Evolutionary conservation across 108 stramenopile species (phyloP).

Genomic region (Pseudonitzschia delicatissima): DNA sequence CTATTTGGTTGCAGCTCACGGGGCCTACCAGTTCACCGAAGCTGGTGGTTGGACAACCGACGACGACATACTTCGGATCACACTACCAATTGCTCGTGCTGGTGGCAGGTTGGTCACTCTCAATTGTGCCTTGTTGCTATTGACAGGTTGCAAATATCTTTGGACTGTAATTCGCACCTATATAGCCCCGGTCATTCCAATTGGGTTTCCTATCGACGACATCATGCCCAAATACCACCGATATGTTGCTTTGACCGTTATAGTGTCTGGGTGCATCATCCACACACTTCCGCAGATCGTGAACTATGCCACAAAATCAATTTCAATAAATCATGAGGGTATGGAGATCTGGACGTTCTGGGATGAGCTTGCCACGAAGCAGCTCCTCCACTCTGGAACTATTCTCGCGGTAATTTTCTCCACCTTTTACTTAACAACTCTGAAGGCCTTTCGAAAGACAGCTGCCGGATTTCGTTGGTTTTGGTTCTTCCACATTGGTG

Average conservation of each 20-base stretch:
- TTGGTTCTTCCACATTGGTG: constrained; percentile 25
- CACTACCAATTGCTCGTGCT: constrained; percentile 9
- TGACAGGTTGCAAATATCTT: constrained; percentile 6
- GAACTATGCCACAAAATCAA: constrained; percentile 23
- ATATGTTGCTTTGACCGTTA: constrained; percentile 18
- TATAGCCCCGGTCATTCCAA: constrained; percentile 1
- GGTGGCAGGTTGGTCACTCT: constrained; percentile 2
- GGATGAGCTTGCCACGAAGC: constrained; percentile 26
- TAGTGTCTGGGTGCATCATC: constrained; percentile 22
- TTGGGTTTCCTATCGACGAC: constrained; percentile 24
- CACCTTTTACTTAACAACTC: constrained; percentile 24
- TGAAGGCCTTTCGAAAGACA: constrained; percentile 20
- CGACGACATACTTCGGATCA: not conserved
- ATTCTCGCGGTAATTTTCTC: constrained; percentile 21
- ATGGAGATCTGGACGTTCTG: constrained; percentile 16
- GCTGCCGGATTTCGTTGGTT: constrained; percentile 28
- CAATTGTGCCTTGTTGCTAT: constrained; percentile 3
- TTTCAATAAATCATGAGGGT: not conserved
- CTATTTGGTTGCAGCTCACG: not conserved
- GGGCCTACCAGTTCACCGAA: constrained; percentile 5
- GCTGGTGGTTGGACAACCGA: not conserved
- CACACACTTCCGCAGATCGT: constrained; percentile 32
- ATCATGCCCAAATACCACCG: constrained; percentile 33
- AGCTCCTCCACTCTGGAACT: constrained; percentile 21
- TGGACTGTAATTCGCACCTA: not conserved